phyloP scores from a whole-genome alignment of 73 alveolate genomes.

The Tetrahymena borealis region DNA sequence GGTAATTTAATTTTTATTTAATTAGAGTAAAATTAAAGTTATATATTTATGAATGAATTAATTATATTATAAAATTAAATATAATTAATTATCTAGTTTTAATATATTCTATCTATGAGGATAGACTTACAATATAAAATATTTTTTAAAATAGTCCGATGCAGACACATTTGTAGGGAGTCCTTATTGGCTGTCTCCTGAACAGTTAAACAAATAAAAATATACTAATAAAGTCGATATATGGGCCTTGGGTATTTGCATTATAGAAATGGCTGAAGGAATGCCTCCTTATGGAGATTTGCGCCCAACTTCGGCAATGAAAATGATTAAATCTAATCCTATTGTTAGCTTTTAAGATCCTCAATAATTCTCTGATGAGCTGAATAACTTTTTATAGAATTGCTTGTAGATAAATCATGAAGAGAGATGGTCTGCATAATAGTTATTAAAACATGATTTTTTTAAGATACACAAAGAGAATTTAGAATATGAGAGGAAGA shows the following conservation, averaged over 20 bases:
- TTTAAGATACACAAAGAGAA: background rate
- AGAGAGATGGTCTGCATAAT: background rate
- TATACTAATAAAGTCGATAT: constrained; percentile 44
- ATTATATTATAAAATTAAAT: too few relatives aligned
- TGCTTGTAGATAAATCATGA: background rate
- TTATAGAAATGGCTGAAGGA: constrained; percentile 49
- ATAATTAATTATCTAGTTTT: too few relatives aligned
- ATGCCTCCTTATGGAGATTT: constrained; percentile 5
- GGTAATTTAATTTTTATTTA: background rate
- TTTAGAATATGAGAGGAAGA: background rate
- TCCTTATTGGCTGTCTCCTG: constrained; percentile 57
- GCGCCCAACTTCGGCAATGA: background rate
- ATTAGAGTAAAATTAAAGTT: background rate
- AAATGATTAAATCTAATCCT: background rate
- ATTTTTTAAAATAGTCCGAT: background rate
- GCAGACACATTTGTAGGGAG: constrained; percentile 21
- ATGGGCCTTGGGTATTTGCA: constrained; percentile 43
- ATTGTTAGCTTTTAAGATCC: background rate
- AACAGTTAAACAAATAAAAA: constrained; percentile 2
- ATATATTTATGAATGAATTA: too few relatives aligned
- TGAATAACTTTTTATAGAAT: background rate
- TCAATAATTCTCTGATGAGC: background rate
- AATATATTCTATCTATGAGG: too few relatives aligned
- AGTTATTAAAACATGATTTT: background rate
- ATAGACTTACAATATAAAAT: too few relatives aligned